phyloP scores from a whole-genome alignment of 2,329 filamentous ascomycete species.

The Nakataea oryzae region DNA sequence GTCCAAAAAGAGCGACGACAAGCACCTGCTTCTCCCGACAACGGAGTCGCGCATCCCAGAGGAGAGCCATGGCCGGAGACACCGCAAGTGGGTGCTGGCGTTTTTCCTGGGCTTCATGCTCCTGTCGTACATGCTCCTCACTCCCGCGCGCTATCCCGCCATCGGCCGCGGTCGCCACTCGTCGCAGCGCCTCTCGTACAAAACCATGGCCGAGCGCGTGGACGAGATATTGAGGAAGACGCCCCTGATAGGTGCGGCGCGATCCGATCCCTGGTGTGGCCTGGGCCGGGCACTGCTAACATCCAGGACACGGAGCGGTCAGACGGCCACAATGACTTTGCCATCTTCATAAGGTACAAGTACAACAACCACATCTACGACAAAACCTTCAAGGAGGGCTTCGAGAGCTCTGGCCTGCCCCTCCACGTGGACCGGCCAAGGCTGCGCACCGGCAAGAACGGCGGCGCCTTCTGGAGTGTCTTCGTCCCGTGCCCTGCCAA shows the following conservation, averaged over 20 bases:
- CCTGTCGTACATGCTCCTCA: neutral
- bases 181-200: neutral
- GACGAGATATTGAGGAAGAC: slow-evolving; percentile 11
- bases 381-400: slow-evolving; percentile 61
- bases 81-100: neutral
- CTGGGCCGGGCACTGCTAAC: slow-evolving; percentile 3
- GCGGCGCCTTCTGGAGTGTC: slow-evolving; percentile 91
- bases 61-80: neutral
- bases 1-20: neutral
- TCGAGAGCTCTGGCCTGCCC: slow-evolving; percentile 57
- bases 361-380: slow-evolving; percentile 73
- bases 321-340: slow-evolving; percentile 89
- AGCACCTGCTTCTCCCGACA: neutral
- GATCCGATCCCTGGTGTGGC: slow-evolving; percentile 36
- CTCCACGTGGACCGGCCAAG: slow-evolving; percentile 74
- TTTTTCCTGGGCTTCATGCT: neutral
- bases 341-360: slow-evolving; percentile 55
- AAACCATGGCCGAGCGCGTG: slow-evolving; percentile 11
- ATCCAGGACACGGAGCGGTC: slow-evolving; percentile 7
- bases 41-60: neutral
- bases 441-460: slow-evolving; percentile 58
- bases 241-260: slow-evolving; percentile 10
- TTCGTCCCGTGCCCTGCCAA: slow-evolving; percentile 68
- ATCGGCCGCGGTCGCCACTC: neutral
- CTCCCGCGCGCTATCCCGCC: neutral